Evolutionary conservation across 768 basidiomycete species (phyloP), one percentile per base, ranked within the genome.

Genomic region (Pholiota molesta): DNA sequence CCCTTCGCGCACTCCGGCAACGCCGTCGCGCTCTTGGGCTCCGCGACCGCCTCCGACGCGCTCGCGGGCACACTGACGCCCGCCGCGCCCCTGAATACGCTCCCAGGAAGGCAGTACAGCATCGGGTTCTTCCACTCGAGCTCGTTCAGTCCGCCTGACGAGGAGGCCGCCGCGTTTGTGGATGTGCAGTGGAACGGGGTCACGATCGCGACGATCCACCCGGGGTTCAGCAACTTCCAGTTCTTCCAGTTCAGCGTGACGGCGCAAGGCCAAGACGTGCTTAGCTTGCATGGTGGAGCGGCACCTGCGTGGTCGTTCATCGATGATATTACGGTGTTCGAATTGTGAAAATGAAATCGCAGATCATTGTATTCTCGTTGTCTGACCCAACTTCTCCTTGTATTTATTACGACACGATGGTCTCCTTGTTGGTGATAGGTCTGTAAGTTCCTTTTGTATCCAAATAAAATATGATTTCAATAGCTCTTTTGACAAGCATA

Each of bases 251-350:
- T 75, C 40, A 52, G 56, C 0, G 81, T 79, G 14, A 68, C 67
- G 1, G 81, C 71, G 6, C 62, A 60, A 23, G 79, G 79, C 10
- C 71, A 68, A 26, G 79, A 81, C 63, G 64, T 69, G 17, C 69
- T 81, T 29, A 72, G 75, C 1, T 77, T 81, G 71, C 72, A 71
- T 45, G 82, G 82, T 21, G 81, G 81, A 0, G 69, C 66, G 13
- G 80, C 81, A 16, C 82, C 82, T 8, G 78, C 80, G 9, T 83
- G 79, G 78, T 75, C 76, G 10, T 83, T 82, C 72, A 70, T 83
- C 55, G 82, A 83, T 66, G 81, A 83, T 65, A 65, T 81, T 29
- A 60, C 67, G 11, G 70, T 75, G 17, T 75, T 71, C 59, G 59
- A 68, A 57, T 56, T 65, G 39, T 69, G 55, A 63, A 44, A n/a